Percentiles rank a stretch among this genome's conserved stretches.
Conservation (phyloP, 768 basidiomycete species). For the Sporobolomyces pararoseus region DNA sequence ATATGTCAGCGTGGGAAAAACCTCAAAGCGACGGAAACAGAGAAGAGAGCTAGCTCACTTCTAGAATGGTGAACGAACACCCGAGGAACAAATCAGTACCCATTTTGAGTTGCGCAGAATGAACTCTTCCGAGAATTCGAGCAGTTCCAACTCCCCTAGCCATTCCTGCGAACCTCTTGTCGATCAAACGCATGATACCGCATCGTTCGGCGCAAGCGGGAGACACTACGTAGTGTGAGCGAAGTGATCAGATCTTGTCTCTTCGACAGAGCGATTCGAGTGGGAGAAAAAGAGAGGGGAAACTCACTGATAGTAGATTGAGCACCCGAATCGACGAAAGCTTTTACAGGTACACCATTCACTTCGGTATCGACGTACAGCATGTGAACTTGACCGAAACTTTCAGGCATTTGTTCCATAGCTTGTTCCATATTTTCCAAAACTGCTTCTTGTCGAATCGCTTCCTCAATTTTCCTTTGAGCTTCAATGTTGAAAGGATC, state of each 20-base stretch:
- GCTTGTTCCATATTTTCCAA: conserved; percentile 91
- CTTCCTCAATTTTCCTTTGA: conserved; percentile 87
- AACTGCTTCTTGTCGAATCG: conserved; percentile 81
- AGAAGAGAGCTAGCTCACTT: conserved; percentile 56
- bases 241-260: too few relatives aligned
- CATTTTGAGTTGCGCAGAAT: conserved; percentile 86
- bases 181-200: conserved; percentile 89
- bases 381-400: conserved; percentile 92
- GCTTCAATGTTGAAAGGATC: conserved; percentile 91
- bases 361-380: conserved; percentile 92
- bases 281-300: background rate
- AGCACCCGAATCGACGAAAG: conserved; percentile 97
- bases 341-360: conserved; percentile 82
- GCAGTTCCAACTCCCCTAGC: conserved; percentile 93
- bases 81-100: conserved; percentile 70
- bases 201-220: conserved; percentile 22
- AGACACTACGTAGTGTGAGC: conserved; percentile 15
- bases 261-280: too few relatives aligned
- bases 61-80: conserved; percentile 92
- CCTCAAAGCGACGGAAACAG: too few relatives aligned
- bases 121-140: conserved; percentile 86
- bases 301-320: conserved; percentile 89
- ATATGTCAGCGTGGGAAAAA: too few relatives aligned
- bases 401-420: conserved; percentile 57
- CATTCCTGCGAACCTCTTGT: conserved; percentile 79